These are phyloP conservation scores for Fusarium haematococcum DNA, from an alignment of 2,329 filamentous ascomycete species.

Conservation along the genomic window DNA sequence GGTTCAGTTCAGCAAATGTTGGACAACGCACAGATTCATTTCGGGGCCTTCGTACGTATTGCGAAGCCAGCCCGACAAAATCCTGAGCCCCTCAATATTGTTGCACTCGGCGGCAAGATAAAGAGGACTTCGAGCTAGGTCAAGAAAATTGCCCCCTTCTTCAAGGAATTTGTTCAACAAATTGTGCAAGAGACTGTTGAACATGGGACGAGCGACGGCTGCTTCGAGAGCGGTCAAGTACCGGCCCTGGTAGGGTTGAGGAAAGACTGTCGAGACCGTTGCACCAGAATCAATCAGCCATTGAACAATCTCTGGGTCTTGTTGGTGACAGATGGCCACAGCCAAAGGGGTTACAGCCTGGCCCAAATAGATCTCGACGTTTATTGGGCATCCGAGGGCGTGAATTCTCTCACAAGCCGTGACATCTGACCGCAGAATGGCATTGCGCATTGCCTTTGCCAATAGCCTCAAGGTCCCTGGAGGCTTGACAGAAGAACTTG, in stretches of 20 bases:
- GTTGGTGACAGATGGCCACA: background rate
- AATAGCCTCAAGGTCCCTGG: background rate
- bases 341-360: background rate
- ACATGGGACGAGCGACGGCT: background rate
- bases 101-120: background rate
- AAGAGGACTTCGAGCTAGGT: background rate
- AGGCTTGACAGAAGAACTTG: no score
- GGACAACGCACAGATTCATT: no score
- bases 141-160: background rate
- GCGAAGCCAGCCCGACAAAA: background rate
- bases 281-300: background rate
- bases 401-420: background rate
- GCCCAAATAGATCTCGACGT: background rate
- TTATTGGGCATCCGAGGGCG: background rate
- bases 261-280: background rate
- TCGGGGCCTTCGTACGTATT: no score
- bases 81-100: background rate
- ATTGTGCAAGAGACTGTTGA: background rate
- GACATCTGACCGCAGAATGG: background rate
- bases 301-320: background rate
- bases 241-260: background rate
- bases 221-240: background rate
- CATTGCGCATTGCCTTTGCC: background rate
- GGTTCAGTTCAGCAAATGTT: no score
- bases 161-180: background rate